Base-by-base conservation (phyloP, 2,329 filamentous ascomycete genomes). In the Grosmannia clavigera region DNA sequence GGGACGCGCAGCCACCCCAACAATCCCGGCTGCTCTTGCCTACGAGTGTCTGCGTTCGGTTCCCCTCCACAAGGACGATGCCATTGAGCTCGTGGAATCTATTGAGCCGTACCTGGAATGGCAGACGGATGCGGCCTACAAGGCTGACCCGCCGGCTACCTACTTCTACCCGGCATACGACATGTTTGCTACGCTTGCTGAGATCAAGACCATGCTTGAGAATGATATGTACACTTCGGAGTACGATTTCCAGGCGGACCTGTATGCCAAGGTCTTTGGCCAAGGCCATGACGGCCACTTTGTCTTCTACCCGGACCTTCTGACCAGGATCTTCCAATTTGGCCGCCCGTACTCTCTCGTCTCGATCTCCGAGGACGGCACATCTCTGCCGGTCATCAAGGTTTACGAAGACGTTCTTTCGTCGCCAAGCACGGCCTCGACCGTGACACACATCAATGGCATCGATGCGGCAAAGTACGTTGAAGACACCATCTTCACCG, bases 211-310 rank as follows among this genome's bases (percentile, higher is more conserved):
- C 16, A 68, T 71, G 31, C 64, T 75, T 27, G 60, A 60, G 35
- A 68, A 68, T 1, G 68, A 70, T 60, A 67, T 68, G 55, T 76
- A 76, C 61, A 53, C 65, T 6, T 72, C 68, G 62, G 74, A 76
- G 66, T 73, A 72, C 58, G 69, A 68, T 35, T 76, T 75, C 68
- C 74, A 76, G 64, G 61, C 65, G 5, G 74, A 74, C 52, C 62
- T 75, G 19, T 76, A 75, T 64, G 61, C 67, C n/a, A 52, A 70
- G 62, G 69, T 75, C 51, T 73, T 73, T 55, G 71, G 70, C 2
- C 66, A 71, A 9, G 72, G 61, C 56, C 74, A 76, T 60, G 74
- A 76, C 57, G 74, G 74, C 7, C 74, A 76, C 65, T 72, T 75
- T 51, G 69, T 72, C 35, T 70, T 70, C 58, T 74, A 74, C 58